These are phyloP conservation scores for Cardamine chenopodiifolia DNA, from an alignment of 345 rosid genomes.

Conservation along the genomic window DNA sequence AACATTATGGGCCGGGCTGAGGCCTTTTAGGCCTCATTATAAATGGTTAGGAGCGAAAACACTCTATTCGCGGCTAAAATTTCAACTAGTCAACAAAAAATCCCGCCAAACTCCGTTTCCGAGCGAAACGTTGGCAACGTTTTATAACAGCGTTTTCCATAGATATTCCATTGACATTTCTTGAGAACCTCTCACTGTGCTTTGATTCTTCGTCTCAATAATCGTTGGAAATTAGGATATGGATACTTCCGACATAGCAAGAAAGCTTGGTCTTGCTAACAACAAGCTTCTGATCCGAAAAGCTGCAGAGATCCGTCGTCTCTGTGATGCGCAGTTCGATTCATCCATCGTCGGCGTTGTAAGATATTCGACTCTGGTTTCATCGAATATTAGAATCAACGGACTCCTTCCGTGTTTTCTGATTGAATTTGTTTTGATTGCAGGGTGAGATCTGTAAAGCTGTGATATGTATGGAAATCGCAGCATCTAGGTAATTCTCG, in stretches of 20 bases:
- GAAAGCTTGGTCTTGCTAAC: conserved; percentile 69
- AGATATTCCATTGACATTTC: not conserved
- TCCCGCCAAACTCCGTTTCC: conserved; percentile 32
- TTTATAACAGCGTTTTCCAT: not conserved
- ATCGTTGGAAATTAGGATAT: conserved; percentile 37
- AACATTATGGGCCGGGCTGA: not conserved
- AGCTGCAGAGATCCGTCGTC: conserved; percentile 96
- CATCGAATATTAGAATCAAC: no score
- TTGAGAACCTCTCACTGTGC: not conserved
- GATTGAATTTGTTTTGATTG: not conserved
- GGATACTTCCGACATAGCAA: conserved; percentile 78
- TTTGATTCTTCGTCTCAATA: not conserved
- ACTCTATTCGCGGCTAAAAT: conserved; percentile 34
- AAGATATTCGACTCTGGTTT: conserved; percentile 18
- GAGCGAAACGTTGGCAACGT: conserved; percentile 29
- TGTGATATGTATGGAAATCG: conserved; percentile 84
- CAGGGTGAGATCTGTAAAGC: conserved; percentile 97
- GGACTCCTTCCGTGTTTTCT: not conserved
- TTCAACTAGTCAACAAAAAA: not conserved
- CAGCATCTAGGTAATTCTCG: conserved; percentile 64
- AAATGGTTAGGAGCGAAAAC: not conserved
- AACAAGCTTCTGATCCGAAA: conserved; percentile 70
- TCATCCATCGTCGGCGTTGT: conserved; percentile 92
- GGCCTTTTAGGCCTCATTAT: conserved; percentile 5
- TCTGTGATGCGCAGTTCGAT: conserved; percentile 87